phyloP scores from a whole-genome alignment of 106 monocot genomes.

The Agapanthus africanus region DNA sequence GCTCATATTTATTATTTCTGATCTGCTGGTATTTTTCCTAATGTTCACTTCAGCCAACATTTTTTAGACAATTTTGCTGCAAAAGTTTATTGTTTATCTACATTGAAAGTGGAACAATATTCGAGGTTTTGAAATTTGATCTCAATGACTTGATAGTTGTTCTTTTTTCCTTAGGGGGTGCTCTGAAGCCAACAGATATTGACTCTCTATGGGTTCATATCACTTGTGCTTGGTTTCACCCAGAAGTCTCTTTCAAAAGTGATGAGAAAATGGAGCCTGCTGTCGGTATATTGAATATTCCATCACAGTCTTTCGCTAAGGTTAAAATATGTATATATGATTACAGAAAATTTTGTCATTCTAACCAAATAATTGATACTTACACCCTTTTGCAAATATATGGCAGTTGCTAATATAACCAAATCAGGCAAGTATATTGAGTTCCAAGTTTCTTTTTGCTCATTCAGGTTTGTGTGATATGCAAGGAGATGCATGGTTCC shows the following conservation, averaged over 20 bases:
- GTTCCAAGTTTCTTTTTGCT: constrained; percentile 10
- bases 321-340: constrained; percentile 23
- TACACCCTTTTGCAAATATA: neutral
- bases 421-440: neutral
- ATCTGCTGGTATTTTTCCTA: neutral
- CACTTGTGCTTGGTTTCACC: constrained; percentile 98
- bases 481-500: constrained; percentile 91
- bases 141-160: no score
- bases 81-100: no score
- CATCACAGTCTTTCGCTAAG: constrained; percentile 71
- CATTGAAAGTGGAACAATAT: no score
- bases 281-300: constrained; percentile 67
- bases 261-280: constrained; percentile 95
- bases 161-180: constrained; percentile 56
- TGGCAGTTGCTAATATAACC: neutral
- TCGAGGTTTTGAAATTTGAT: neutral
- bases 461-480: constrained; percentile 69
- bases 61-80: neutral
- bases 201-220: constrained; percentile 87
- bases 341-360: neutral
- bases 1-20: neutral
- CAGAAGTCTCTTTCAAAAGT: constrained; percentile 74
- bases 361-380: neutral
- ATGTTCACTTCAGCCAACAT: neutral
- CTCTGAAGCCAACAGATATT: constrained; percentile 82